Conservation (phyloP, 495 filamentous ascomycete species). For the Tirmania nivea region DNA sequence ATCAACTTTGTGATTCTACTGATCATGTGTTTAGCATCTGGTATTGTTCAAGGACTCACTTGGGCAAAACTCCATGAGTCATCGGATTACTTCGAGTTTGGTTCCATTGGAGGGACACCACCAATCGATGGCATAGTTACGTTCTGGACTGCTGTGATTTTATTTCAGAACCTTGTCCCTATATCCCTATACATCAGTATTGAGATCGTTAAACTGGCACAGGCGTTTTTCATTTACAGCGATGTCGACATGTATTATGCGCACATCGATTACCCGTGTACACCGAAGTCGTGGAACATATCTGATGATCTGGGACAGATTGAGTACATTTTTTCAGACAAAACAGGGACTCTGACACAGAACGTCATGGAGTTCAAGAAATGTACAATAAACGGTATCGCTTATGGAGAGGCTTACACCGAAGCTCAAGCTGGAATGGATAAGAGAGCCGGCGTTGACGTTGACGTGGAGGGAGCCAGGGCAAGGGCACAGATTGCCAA, state of each 20-base stretch:
- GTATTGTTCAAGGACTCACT: constrained; percentile 59
- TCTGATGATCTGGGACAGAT: constrained; percentile 97
- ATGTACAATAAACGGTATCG: constrained; percentile 73
- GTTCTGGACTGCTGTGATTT: constrained; percentile 81
- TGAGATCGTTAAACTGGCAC: constrained; percentile 80
- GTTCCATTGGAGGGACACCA: constrained; percentile 56
- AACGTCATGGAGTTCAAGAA: constrained; percentile 99
- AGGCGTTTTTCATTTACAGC: constrained; percentile 95
- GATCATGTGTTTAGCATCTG: constrained; percentile 71
- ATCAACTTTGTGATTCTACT: constrained; percentile 89
- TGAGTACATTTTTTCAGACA: constrained; percentile 99
- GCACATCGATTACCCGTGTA: constrained; percentile 74
- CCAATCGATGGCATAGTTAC: constrained; percentile 77
- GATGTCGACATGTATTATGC: constrained; percentile 95
- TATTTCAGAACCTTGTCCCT: constrained; percentile 96
- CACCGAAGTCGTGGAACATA: constrained; percentile 98
- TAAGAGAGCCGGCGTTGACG: constrained; percentile 66
- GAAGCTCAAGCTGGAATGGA: constrained; percentile 93
- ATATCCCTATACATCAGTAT: constrained; percentile 96
- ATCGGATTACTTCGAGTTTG: constrained; percentile 65
- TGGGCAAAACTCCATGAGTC: constrained; percentile 59
- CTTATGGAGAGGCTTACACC: constrained; percentile 94
- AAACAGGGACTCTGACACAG: constrained; percentile 93
- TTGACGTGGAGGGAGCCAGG: constrained; percentile 52
- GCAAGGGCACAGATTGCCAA: constrained; percentile 59